Percentiles rank a stretch among this genome's conserved stretches.
phyloP scores from a whole-genome alignment of 805 yeast genomes.

The Metschnikowia aberdeeniae region DNA sequence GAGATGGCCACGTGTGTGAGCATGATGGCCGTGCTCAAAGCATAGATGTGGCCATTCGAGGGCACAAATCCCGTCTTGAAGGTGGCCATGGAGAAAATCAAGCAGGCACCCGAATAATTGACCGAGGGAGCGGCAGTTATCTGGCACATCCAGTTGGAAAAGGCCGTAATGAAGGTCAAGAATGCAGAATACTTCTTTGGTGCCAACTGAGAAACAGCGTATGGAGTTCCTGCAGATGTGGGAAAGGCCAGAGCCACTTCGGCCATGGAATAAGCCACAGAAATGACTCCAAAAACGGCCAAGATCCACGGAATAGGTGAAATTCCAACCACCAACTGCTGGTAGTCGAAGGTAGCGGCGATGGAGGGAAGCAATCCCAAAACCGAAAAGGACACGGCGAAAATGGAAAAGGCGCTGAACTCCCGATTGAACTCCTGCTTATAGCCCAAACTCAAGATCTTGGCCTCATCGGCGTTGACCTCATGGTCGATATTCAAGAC shows the following conservation, averaged over 20 bases:
- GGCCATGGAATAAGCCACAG: slow-evolving; percentile 60
- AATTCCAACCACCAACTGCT: slow-evolving; percentile 57
- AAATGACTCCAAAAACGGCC: slow-evolving; percentile 51
- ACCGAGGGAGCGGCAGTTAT: slow-evolving; percentile 62
- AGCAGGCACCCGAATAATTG: slow-evolving; percentile 51
- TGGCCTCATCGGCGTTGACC: slow-evolving; percentile 47
- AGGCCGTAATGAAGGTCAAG: slow-evolving; percentile 59
- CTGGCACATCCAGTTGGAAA: slow-evolving; percentile 63
- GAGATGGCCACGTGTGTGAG: slow-evolving; percentile 45
- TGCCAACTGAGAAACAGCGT: slow-evolving; percentile 60
- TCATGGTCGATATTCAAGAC: slow-evolving; percentile 46
- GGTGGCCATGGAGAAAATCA: slow-evolving; percentile 51
- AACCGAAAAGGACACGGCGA: slow-evolving; percentile 61
- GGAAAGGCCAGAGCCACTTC: slow-evolving; percentile 66
- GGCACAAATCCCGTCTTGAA: slow-evolving; percentile 37
- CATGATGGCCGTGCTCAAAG: slow-evolving; percentile 50
- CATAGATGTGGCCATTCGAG: slow-evolving; percentile 47
- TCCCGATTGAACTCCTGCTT: slow-evolving; percentile 60
- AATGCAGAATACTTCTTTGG: slow-evolving; percentile 52
- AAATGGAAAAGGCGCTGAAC: slow-evolving; percentile 53
- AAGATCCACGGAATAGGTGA: slow-evolving; percentile 60
- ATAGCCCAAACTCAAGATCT: slow-evolving; percentile 55
- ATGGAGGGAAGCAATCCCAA: slow-evolving; percentile 63
- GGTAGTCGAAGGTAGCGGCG: slow-evolving; percentile 58
- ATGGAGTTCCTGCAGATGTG: slow-evolving; percentile 65